Percentiles rank a stretch among this genome's conserved stretches.
These are phyloP conservation scores for Chaetomium fimeti DNA, from an alignment of 495 filamentous ascomycete species.

Conservation along the genomic window DNA sequence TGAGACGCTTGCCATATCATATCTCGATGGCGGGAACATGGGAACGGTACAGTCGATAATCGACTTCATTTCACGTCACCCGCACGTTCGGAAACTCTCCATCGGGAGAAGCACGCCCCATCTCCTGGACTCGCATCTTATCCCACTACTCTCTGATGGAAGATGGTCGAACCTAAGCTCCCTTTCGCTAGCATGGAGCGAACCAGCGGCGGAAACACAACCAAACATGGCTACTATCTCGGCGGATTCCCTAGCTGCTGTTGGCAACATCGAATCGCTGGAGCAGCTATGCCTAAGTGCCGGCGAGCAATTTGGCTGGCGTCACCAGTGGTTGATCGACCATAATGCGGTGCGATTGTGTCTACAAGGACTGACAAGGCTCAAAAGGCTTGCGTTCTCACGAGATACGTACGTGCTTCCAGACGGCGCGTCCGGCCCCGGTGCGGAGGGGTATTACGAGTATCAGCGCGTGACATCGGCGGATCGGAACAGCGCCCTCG, in stretches of 20 bases:
- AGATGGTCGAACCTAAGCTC: conserved; percentile 5
- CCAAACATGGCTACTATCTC: background rate
- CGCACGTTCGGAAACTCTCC: conserved; percentile 2
- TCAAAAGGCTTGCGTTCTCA: background rate
- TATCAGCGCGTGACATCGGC: background rate
- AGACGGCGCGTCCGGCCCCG: conserved; percentile 1
- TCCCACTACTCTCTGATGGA: conserved; percentile 1
- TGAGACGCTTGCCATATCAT: conserved; percentile 1
- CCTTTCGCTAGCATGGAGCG: conserved; percentile 2
- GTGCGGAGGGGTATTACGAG: background rate
- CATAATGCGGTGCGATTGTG: conserved; percentile 2
- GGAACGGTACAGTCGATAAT: conserved; percentile 1
- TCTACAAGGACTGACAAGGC: conserved; percentile 3
- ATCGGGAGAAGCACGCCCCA: conserved; percentile 2
- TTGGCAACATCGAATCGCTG: conserved; percentile 4
- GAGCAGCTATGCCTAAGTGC: conserved; percentile 4
- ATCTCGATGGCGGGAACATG: conserved; percentile 1
- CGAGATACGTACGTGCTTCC: conserved; percentile 7
- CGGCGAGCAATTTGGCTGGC: conserved; percentile 1
- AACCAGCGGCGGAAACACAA: conserved; percentile 4
- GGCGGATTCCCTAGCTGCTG: background rate
- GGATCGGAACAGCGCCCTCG: background rate
- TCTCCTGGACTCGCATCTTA: background rate
- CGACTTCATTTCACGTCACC: conserved; percentile 4
- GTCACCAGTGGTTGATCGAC: conserved; percentile 4